Conservation (phyloP, 2,329 filamentous ascomycete genomes). For the Gyromitra esculenta region DNA sequence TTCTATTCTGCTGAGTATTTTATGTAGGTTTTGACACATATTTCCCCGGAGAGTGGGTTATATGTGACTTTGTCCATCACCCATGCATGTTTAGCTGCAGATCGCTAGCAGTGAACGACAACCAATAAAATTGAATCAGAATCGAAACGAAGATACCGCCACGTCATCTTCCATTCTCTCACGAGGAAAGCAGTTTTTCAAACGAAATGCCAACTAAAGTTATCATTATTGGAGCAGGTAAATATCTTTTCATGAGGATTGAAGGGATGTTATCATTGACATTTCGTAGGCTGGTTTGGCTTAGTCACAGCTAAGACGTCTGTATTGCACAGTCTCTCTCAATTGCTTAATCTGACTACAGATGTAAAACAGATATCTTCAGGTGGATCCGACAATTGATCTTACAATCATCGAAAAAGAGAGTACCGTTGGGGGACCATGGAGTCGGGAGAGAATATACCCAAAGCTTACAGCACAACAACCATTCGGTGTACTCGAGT, state of each 20-base stretch:
- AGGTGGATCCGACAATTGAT: slow-evolving; percentile 67
- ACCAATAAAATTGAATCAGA: too few species aligned
- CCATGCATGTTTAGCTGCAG: too few species aligned
- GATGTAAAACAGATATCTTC: slow-evolving; percentile 59
- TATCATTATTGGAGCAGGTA: slow-evolving; percentile 21
- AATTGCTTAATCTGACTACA: background rate
- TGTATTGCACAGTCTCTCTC: background rate
- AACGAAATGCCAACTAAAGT: slow-evolving; percentile 22
- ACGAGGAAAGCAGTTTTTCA: background rate
- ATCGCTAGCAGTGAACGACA: too few species aligned
- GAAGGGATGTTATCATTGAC: background rate
- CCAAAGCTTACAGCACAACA: slow-evolving; percentile 77
- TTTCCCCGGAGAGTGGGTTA: too few species aligned
- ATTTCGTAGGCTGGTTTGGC: slow-evolving; percentile 62
- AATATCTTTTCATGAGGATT: background rate
- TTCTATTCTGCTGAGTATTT: too few species aligned
- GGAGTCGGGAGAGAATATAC: slow-evolving; percentile 74
- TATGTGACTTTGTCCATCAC: too few species aligned
- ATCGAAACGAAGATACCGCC: background rate
- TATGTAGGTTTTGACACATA: too few species aligned
- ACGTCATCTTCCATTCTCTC: background rate
- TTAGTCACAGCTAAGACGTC: slow-evolving; percentile 65
- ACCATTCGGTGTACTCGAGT: slow-evolving; percentile 76
- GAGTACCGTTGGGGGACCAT: slow-evolving; percentile 72
- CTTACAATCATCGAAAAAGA: slow-evolving; percentile 69